Conservation (phyloP, 78 protist species). For the Dictyostelium citrinum region DNA sequence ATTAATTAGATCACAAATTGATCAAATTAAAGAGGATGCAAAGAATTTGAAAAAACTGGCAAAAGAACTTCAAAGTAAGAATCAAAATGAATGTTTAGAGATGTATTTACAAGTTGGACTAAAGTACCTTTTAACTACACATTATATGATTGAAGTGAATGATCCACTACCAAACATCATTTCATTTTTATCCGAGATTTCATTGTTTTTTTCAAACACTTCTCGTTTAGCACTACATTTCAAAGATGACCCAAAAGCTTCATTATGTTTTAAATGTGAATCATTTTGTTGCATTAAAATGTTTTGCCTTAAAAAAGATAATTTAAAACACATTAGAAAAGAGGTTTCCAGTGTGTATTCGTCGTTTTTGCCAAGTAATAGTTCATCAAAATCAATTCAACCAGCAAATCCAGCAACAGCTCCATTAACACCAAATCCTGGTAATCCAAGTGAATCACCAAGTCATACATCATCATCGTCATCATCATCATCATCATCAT, state of each 20-base stretch:
- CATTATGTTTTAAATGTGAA: slow-evolving; percentile 46
- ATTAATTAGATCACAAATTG: slow-evolving; percentile 20
- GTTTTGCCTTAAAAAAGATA: slow-evolving; percentile 3
- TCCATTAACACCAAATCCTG: slow-evolving; percentile 18
- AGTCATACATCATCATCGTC: no score
- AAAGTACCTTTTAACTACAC: slow-evolving; percentile 15
- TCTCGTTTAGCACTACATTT: neutral
- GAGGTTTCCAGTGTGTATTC: neutral
- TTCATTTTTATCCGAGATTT: neutral
- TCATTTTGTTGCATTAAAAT: slow-evolving; percentile 43
- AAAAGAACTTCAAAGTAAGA: neutral
- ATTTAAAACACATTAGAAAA: neutral
- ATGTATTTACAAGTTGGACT: slow-evolving; percentile 56
- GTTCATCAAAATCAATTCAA: neutral
- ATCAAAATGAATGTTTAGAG: slow-evolving; percentile 10
- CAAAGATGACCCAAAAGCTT: slow-evolving; percentile 22
- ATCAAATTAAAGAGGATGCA: neutral
- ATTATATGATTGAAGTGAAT: slow-evolving; percentile 41
- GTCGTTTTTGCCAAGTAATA: neutral
- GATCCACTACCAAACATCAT: neutral
- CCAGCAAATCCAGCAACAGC: neutral
- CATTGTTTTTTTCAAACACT: slow-evolving; percentile 12
- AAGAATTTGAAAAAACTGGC: slow-evolving; percentile 29
- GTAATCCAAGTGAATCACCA: neutral
- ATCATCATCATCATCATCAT: neutral